Evolutionary conservation across 2,329 filamentous ascomycete genomes (phyloP), one percentile per base, ranked within the genome.

Genomic region (Fusarium citri): DNA sequence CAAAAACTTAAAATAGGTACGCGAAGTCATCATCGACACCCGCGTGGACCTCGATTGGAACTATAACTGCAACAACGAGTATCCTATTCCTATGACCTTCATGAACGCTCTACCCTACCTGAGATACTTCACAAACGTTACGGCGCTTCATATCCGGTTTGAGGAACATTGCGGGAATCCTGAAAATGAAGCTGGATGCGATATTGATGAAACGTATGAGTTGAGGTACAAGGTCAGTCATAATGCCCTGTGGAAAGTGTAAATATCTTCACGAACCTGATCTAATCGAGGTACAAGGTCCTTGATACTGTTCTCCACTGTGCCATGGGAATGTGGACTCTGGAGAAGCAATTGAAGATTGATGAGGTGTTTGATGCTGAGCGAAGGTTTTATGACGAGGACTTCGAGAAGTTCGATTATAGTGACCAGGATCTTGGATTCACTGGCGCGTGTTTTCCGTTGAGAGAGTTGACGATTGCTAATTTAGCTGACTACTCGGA

Each of bases 251-350:
- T n/a, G n/a, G n/a, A n/a, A n/a, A n/a, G n/a, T n/a, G n/a, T n/a
- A n/a, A n/a, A n/a, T n/a, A n/a, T n/a, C n/a, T n/a, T n/a, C n/a
- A n/a, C n/a, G n/a, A n/a, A n/a, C n/a, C n/a, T n/a, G n/a, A n/a
- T n/a, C n/a, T n/a, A n/a, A n/a, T n/a, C n/a, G 6, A 34, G 66
- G 5, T 67, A 67, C 3, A 45, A 30, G 1, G 57, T 74, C 3
- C 51, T 74, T 3, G 64, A 74, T 5, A 72, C 71, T 2, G 37
- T 74, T 1, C 55, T 49, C 3, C 57, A 69, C 20, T 73, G 71
- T 18, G 40, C 68, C 8, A 48, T 54, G 1, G 71, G 72, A 0
- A 16, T 60, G 16, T 74, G 72, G 69, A 69, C 61, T 0, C 6
- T 41, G 7, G 46, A 64, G 5, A 40, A 48, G 3, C 72, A 73